phyloP scores from a whole-genome alignment of 2,329 filamentous ascomycete species.

The Exophiala alcalophila region DNA sequence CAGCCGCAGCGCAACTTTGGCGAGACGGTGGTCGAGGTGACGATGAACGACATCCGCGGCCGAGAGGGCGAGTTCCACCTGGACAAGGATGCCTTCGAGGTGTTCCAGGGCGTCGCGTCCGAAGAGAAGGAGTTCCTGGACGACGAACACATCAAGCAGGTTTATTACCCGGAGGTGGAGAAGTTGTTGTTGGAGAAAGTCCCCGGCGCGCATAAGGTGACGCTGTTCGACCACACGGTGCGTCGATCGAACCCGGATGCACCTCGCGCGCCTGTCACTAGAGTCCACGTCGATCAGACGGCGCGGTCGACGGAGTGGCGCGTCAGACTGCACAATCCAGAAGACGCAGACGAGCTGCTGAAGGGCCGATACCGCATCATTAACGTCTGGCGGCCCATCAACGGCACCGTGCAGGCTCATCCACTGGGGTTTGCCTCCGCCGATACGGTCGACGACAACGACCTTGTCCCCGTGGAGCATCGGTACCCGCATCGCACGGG shows the following conservation, averaged over 20 bases:
- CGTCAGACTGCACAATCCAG: conserved; percentile 63
- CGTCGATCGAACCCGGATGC: conserved; percentile 62
- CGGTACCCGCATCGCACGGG: conserved; percentile 68
- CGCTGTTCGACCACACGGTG: conserved; percentile 86
- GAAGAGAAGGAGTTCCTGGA: conserved; percentile 61
- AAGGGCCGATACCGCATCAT: conserved; percentile 73
- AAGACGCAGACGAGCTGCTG: conserved; percentile 66
- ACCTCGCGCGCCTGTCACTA: conserved; percentile 64
- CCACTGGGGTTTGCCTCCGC: conserved; percentile 60
- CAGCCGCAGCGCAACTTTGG: conserved; percentile 64
- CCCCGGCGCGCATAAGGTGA: conserved; percentile 62
- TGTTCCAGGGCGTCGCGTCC: conserved; percentile 58
- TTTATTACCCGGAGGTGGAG: conserved; percentile 86
- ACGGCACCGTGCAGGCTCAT: conserved; percentile 54
- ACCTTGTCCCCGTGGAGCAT: conserved; percentile 71
- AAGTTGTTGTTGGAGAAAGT: conserved; percentile 64
- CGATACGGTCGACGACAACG: conserved; percentile 54
- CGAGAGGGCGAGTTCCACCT: conserved; percentile 64
- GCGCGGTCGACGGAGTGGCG: conserved; percentile 62
- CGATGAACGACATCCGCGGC: conserved; percentile 71
- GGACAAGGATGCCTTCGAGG: conserved; percentile 71
- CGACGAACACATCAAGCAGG: conserved; percentile 63
- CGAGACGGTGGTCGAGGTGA: conserved; percentile 50
- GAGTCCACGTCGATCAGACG: conserved; percentile 84
- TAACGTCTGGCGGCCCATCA: conserved; percentile 77